Percentiles rank a stretch among this genome's conserved stretches.
phyloP scores from a whole-genome alignment of 768 basidiomycete genomes.

The Serendipita sp. region DNA sequence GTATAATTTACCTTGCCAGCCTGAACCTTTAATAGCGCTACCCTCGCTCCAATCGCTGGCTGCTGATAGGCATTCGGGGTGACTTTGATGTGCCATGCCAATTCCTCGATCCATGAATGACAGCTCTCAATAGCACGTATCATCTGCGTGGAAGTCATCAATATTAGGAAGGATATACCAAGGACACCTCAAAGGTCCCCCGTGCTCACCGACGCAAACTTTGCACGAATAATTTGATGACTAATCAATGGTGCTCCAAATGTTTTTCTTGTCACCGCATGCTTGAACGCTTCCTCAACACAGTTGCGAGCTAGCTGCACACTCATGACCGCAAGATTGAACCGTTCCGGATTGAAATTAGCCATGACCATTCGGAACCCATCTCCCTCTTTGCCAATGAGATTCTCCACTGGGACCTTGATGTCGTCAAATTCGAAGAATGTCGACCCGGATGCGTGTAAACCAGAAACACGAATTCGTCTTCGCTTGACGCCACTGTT shows the following conservation, averaged over 20 bases:
- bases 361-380: slow-evolving; percentile 18
- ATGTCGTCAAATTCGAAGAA: slow-evolving; percentile 17
- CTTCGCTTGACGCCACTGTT: slow-evolving; percentile 12
- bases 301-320: slow-evolving; percentile 8
- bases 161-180: too few species aligned
- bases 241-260: slow-evolving; percentile 12
- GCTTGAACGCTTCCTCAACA: slow-evolving; percentile 10
- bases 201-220: slow-evolving; percentile 9
- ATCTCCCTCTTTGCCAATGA: slow-evolving; percentile 17
- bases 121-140: slow-evolving; percentile 8
- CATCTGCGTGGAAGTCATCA: too few species aligned
- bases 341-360: slow-evolving; percentile 17
- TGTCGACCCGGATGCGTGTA: slow-evolving; percentile 14
- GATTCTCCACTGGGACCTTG: slow-evolving; percentile 18
- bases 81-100: slow-evolving; percentile 9
- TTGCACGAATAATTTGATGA: slow-evolving; percentile 13
- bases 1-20: slow-evolving; percentile 10
- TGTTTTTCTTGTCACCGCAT: slow-evolving; percentile 11
- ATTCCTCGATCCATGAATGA: slow-evolving; percentile 13
- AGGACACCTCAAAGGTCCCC: neutral
- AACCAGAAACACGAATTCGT: slow-evolving; percentile 12
- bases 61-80: slow-evolving; percentile 4
- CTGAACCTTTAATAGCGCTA: slow-evolving; percentile 13
- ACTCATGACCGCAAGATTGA: slow-evolving; percentile 8
- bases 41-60: slow-evolving; percentile 9